These are phyloP conservation scores for Colletotrichum tropicicola DNA, from an alignment of 2,329 filamentous ascomycete species.

Conservation along the genomic window DNA sequence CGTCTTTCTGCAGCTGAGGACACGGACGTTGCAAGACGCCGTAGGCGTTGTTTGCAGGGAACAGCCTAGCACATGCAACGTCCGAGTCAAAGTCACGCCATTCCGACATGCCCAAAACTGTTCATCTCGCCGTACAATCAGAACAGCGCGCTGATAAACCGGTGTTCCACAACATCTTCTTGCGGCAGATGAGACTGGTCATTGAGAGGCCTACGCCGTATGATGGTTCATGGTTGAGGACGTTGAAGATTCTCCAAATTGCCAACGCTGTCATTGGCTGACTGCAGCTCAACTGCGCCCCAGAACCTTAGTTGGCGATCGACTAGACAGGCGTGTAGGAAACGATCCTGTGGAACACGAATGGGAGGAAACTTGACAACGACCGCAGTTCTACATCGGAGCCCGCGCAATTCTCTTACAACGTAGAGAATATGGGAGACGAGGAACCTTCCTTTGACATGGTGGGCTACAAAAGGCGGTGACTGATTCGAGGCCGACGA, in stretches of 20 bases:
- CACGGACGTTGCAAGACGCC: conserved; percentile 3
- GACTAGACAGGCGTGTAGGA: no score
- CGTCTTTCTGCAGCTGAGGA: conserved; percentile 6
- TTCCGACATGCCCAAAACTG: not conserved
- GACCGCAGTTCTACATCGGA: not conserved
- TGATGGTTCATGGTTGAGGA: not conserved
- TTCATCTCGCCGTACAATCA: not conserved
- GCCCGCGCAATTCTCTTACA: not conserved
- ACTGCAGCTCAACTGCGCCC: conserved; percentile 10
- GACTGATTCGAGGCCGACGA: conserved; percentile 1
- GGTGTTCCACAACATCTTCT: not conserved
- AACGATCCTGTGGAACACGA: not conserved
- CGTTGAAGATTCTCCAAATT: not conserved
- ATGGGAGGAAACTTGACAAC: not conserved
- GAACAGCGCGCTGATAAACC: not conserved
- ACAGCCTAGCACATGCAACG: conserved; percentile 12
- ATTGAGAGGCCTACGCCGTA: not conserved
- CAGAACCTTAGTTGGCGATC: conserved; percentile 21
- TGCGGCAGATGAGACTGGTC: not conserved
- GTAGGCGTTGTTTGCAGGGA: conserved; percentile 12
- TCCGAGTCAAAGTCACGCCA: conserved; percentile 21
- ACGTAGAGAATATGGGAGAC: not conserved
- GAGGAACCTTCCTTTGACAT: not conserved
- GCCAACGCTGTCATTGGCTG: not conserved
- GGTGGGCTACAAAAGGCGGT: conserved; percentile 18